Percentiles rank a stretch among this genome's conserved stretches.
phyloP scores from a whole-genome alignment of 305 asterid genomes.

The Ruellia speciosa region DNA sequence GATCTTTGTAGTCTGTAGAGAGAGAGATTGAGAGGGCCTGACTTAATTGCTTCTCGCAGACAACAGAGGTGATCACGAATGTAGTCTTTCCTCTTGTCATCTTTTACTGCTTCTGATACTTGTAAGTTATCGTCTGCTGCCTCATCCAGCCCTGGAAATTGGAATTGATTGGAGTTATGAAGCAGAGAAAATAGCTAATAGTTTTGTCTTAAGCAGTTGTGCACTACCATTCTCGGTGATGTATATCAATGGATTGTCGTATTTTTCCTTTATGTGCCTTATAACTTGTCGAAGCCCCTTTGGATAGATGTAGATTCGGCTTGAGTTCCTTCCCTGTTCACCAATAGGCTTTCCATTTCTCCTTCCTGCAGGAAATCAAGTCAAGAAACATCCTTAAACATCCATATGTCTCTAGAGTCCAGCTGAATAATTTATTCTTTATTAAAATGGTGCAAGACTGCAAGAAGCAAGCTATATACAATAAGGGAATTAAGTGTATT shows the following conservation, averaged over 20 bases:
- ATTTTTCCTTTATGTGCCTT: constrained; percentile 26
- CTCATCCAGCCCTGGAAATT: constrained; percentile 35
- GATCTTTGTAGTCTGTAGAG: neutral
- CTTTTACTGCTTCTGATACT: constrained; percentile 33
- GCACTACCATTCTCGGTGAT: constrained; percentile 48
- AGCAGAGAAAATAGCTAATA: neutral
- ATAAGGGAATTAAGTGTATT: too few species aligned
- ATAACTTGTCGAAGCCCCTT: constrained; percentile 38
- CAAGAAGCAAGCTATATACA: neutral
- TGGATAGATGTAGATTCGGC: constrained; percentile 41
- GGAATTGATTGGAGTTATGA: neutral
- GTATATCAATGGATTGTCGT: constrained; percentile 36
- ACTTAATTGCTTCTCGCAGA: constrained; percentile 37
- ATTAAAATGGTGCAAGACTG: neutral
- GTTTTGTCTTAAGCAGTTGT: neutral
- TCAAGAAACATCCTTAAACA: neutral
- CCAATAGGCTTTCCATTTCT: constrained; percentile 39
- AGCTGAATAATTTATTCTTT: neutral
- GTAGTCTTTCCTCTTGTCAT: constrained; percentile 36
- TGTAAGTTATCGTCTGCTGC: constrained; percentile 23
- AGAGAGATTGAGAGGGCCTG: neutral
- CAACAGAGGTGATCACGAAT: constrained; percentile 42
- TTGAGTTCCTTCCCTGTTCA: constrained; percentile 33
- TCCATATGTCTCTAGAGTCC: neutral
- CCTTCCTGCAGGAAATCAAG: constrained; percentile 17